Evolutionary conservation across 129 eudicot genomes (phyloP), one percentile per base, ranked within the genome.

Genomic region (Flaveria ramosissima): DNA sequence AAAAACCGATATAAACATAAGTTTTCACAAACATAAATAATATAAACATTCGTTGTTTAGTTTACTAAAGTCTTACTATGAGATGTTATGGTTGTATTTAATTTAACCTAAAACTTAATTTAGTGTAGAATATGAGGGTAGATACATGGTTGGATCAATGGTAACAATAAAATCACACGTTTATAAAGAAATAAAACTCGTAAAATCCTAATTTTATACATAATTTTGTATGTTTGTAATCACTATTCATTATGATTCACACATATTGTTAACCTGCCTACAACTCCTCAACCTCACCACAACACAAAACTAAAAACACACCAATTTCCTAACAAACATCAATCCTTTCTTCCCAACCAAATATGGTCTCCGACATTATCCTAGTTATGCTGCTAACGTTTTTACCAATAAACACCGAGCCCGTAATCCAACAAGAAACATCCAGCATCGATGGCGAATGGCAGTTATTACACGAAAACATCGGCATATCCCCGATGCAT

Each of bases 401-500:
- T 2, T 11, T 53, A 47, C 41, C 41, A 15, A 74, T 68, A 53
- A 67, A 82, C 27, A 80, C 75, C 23, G 7, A 73, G 50, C 84
- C 87, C 13, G 48, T 81, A 64, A 69, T 45, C 24, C 68, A 67
- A 62, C 89, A 78, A 79, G 23, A 60, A 60, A 53, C 77, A 17
- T 45, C 86, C 3, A 64, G 66, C 67, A 30, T 74, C 72, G 51
- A 62, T 4, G 97, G 93, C 19, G 81, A 85, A 75, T 92, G 97
- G 96, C 80, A 39, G 4, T 76, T 92, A 47, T 45, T 89, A 36
- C 93, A 88, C 1, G 80, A 71, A 19, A 86, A 79, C 73, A 75
- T 89, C 1, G 98, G 96, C 50, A 89, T 86, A 11, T 88, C 96
- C 0, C 93, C 96, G 10, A 92, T 89, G 96, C 98, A 92, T 71